phyloP scores from a whole-genome alignment of 345 rosid genomes.

The Linum trigynum region DNA sequence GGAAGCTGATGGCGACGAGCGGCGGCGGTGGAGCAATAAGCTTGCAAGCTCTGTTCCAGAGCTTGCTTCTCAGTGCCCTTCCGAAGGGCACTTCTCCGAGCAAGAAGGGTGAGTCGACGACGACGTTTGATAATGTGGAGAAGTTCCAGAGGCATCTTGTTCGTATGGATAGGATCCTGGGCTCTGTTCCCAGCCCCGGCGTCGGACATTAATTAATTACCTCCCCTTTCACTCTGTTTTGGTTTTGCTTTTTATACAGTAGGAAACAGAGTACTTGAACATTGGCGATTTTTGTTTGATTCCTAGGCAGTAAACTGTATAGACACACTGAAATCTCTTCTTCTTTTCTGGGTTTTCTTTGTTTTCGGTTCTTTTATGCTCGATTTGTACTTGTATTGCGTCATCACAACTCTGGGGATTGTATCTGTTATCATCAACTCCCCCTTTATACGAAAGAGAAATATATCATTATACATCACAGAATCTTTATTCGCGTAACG shows the following conservation, averaged over 20 bases:
- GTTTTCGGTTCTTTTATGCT: no score
- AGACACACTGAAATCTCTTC: not conserved
- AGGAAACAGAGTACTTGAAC: not conserved
- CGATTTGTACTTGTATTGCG: no score
- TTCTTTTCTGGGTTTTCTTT: not conserved
- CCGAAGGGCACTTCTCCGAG: constrained; percentile 70
- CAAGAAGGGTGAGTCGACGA: constrained; percentile 42
- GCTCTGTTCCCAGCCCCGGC: constrained; percentile 84
- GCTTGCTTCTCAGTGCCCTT: constrained; percentile 39
- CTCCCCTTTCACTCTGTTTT: not conserved
- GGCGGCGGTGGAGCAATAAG: not conserved
- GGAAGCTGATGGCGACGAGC: constrained; percentile 30
- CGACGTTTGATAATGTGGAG: constrained; percentile 33
- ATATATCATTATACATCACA: no score
- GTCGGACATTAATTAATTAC: constrained; percentile 39
- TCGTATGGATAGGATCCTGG: constrained; percentile 47
- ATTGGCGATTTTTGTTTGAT: not conserved
- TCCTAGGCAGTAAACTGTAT: not conserved
- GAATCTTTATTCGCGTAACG: no score
- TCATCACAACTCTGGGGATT: no score
- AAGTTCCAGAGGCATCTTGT: constrained; percentile 52
- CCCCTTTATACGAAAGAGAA: not conserved
- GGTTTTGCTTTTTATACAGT: no score
- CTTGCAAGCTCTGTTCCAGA: constrained; percentile 19
- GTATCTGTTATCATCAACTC: not conserved